phyloP scores from a whole-genome alignment of 495 filamentous ascomycete species.

The Penicillium paxilli region DNA sequence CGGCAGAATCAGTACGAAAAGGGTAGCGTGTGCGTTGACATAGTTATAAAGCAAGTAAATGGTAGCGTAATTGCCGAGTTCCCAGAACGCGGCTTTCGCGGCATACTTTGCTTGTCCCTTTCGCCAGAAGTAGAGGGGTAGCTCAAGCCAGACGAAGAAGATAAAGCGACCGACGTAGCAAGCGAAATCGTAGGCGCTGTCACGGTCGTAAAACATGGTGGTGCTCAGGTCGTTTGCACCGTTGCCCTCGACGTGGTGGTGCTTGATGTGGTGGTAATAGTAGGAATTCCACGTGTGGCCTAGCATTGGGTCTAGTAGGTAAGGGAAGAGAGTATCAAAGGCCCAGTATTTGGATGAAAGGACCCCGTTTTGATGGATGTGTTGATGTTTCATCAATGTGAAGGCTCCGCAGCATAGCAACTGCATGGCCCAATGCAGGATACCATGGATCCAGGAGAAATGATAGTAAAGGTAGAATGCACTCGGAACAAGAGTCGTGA shows the following conservation, averaged over 20 bases:
- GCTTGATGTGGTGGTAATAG: conserved; percentile 83
- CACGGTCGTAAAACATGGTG: conserved; percentile 75
- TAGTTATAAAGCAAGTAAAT: conserved; percentile 49
- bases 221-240: conserved; percentile 74
- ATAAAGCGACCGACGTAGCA: conserved; percentile 72
- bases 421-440: conserved; percentile 62
- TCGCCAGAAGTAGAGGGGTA: conserved; percentile 69
- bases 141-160: conserved; percentile 69
- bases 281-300: conserved; percentile 85
- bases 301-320: conserved; percentile 71
- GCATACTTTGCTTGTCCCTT: conserved; percentile 54
- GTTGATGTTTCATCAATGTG: conserved; percentile 80
- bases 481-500: conserved; percentile 65
- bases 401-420: conserved; percentile 67
- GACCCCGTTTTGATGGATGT: conserved; percentile 76
- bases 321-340: conserved; percentile 68
- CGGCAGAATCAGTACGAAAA: conserved; percentile 62
- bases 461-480: conserved; percentile 61
- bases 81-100: conserved; percentile 54
- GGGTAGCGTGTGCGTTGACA: conserved; percentile 50
- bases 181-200: conserved; percentile 60
- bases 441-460: conserved; percentile 66
- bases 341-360: conserved; percentile 47
- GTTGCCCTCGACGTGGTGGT: conserved; percentile 81
- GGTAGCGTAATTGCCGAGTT: conserved; percentile 51